Base-by-base conservation (phyloP, 352 stramenopile genomes). In the Phytophthora tentaculata region DNA sequence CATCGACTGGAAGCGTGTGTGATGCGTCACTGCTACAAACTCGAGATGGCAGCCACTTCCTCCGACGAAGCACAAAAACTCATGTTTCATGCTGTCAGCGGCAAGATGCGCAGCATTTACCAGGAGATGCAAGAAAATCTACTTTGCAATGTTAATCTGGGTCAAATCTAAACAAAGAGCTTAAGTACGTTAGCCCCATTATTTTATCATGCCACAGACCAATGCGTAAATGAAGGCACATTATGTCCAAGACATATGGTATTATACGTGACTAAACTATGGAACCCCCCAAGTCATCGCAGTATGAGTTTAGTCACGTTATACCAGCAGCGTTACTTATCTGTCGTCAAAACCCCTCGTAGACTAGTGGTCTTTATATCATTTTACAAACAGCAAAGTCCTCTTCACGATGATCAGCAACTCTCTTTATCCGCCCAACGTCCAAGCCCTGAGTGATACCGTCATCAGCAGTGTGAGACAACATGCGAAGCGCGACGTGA, bases 1-100 rank as follows among this genome's bases (percentile, higher is more conserved):
- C 3, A 39, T 17, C 9, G 29, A 14, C 32, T 14, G 10, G 32
- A 39, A 39, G 32, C 32, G 5, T 67, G 53, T 22, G 51, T 73
- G 32, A 41, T 73, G 5, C 56, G 43, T 2, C 64, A 39, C 23
- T 65, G 48, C 39, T 77, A 65, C 55, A 61, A 60, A 6, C 29
- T 74, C 35, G 57, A 62, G 22, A 47, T 61, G 44, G 5, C 20
- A 4, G 23, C 23, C 5, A 24, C 48, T 3, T 35, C 1, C 5
- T 50, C 24, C 24, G 26, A 29, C 17, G 7, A 69, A 39, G 47
- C 39, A 5, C 63, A 64, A 35, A 17, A 58, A 56, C 4, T 37
- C 8, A 2, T 63, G 8, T 57, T 67, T 7, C 37, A 49, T 20
- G 20, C 35, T 17, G 35, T 71, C 32, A 19, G 44, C 26, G 5